Percentiles rank a stretch among this genome's conserved stretches.
Conservation (phyloP, 176 grass and related monocot species). For the Musa beccarii region DNA sequence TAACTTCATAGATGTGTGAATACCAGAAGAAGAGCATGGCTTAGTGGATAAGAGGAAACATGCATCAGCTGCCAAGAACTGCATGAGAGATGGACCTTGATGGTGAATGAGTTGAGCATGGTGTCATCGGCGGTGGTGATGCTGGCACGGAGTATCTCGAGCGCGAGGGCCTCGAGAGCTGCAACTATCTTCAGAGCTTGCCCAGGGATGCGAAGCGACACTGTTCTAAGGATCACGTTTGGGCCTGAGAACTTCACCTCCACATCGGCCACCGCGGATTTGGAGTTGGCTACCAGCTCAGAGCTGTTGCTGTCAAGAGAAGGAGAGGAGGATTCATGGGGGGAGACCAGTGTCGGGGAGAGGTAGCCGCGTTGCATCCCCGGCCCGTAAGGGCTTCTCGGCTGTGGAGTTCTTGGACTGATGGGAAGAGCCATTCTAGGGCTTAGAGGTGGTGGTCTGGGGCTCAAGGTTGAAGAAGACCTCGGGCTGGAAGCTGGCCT, state of each 20-base stretch:
- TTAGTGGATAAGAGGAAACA: no score
- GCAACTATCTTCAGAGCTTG: slow-evolving; percentile 66
- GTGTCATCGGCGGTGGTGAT: slow-evolving; percentile 59
- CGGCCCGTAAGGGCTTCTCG: slow-evolving; percentile 52
- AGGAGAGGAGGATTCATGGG: slow-evolving; percentile 21
- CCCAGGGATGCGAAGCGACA: slow-evolving; percentile 40
- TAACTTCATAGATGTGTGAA: no score
- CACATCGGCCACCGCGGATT: slow-evolving; percentile 28
- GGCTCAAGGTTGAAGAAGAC: slow-evolving; percentile 15
- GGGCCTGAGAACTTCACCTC: slow-evolving; percentile 70
- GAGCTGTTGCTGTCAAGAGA: slow-evolving; percentile 9
- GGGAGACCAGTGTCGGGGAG: background rate
- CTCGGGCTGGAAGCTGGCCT: slow-evolving; percentile 21
- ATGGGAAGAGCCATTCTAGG: slow-evolving; percentile 27
- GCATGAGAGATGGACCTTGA: slow-evolving; percentile 42
- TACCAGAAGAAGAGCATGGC: no score
- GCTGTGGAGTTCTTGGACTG: slow-evolving; percentile 62
- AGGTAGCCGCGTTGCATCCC: background rate
- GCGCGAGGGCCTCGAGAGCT: slow-evolving; percentile 51
- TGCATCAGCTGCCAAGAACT: no score
- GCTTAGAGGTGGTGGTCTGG: slow-evolving; percentile 22
- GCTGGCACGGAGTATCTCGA: slow-evolving; percentile 67
- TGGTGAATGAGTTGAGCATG: slow-evolving; percentile 81
- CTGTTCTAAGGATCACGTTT: slow-evolving; percentile 68
- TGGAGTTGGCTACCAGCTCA: slow-evolving; percentile 36